Evolutionary conservation across 257 asterid species (phyloP), one percentile per base, ranked within the genome.

Genomic region (Solanum dulcamara): DNA sequence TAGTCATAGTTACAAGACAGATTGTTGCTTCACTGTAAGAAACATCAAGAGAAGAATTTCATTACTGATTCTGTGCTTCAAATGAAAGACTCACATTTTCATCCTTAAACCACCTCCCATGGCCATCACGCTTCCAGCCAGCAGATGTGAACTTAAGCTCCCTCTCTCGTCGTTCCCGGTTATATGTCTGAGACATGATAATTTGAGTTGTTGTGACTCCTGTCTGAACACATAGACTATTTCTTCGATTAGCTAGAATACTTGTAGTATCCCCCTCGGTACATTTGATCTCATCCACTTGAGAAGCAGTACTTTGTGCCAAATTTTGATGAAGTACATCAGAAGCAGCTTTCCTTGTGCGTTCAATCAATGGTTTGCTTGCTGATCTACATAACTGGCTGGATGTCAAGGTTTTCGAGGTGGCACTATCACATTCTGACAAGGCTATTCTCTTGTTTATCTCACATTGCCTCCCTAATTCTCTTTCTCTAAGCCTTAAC

Each of bases 51-150:
- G 40, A 26, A 46, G 22, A 28, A 5, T 44, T 46, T 18, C 82
- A 77, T 18, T 55, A 26, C 82, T 14, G 82, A 14, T 77, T 77
- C 40, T 0, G 9, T 77, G 15, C 4, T 26, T 46, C 82, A 77
- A 84, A n/a, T 33, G 28, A 83, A 88, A 44, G 32, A 88, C 97
- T 86, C 85, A 92, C 98, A 80, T 90, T 92, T 88, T 94, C 98
- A 87, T 93, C 98, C 93, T 91, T 94, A 90, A 87, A 94, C 98
- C 98, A 94, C 88, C 87, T 88, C 72, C 97, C 98, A 84, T 88
- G 88, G 90, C 93, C 84, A 84, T 93, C 96, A 3, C 96, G 94
- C 88, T 91, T 93, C 97, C 98, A 94, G 22, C 97, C 98, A 81
- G 96, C 92, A 50, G 94, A 93, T 18, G 93, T 94, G 87, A 94